Conservation (phyloP, 139 green algal genomes). For the Chlorella sp. region DNA sequence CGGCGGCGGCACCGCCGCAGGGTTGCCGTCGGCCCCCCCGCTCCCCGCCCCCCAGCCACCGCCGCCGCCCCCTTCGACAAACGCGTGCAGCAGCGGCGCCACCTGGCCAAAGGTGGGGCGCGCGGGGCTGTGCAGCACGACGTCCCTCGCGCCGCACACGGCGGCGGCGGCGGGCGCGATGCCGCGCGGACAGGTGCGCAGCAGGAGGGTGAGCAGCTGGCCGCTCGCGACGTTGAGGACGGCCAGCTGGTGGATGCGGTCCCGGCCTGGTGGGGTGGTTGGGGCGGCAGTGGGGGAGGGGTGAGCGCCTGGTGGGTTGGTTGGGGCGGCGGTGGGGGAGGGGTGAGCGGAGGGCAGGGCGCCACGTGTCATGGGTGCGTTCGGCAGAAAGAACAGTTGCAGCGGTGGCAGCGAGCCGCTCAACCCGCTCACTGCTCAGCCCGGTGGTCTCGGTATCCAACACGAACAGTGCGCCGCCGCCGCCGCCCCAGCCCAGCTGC, state of each 20-base stretch:
- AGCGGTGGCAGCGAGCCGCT: neutral
- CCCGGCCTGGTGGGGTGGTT: constrained; percentile 4
- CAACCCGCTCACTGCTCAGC: neutral
- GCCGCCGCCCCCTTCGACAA: neutral
- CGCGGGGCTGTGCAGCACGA: constrained; percentile 4
- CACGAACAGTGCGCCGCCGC: constrained; percentile 3
- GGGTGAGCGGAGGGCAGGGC: neutral
- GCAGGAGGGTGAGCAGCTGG: constrained; percentile 16
- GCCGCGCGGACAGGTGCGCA: constrained; percentile 14
- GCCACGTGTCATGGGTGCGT: too few relatives aligned
- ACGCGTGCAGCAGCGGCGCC: constrained; percentile 11
- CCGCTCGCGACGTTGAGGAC: neutral
- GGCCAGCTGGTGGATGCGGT: constrained; percentile 19
- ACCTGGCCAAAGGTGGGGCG: constrained; percentile 23
- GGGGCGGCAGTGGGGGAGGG: too few relatives aligned
- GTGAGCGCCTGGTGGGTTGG: neutral
- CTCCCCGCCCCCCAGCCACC: too few relatives aligned
- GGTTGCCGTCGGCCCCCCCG: neutral
- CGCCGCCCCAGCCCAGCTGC: neutral
- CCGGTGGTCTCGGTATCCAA: constrained; percentile 21
- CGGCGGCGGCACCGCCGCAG: neutral
- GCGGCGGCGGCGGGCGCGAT: neutral
- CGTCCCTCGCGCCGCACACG: constrained; percentile 5
- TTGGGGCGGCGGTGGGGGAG: neutral
- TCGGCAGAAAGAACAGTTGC: neutral